A percentile compares a stretch with the other conserved stretches of the same genome.
phyloP scores from a whole-genome alignment of 192 early-diverging fungal genomes.

The Coemansia sp. region DNA sequence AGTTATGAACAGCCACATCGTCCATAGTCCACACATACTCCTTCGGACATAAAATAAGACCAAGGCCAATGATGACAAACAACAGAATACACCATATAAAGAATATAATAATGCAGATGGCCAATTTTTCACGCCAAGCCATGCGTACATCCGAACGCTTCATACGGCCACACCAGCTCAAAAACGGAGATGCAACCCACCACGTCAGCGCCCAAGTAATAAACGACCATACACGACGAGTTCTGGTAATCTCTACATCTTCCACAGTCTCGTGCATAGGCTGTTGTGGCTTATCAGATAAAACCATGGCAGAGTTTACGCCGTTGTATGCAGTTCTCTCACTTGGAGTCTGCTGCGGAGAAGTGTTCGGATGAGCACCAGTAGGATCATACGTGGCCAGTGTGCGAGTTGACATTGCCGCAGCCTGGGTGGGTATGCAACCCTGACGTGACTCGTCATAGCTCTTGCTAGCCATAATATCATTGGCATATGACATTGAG shows the following conservation, averaged over 20 bases:
- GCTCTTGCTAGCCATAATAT: constrained; percentile 41
- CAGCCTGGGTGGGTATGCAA: neutral
- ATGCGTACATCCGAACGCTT: constrained; percentile 86
- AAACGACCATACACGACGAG: constrained; percentile 34
- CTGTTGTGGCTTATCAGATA: constrained; percentile 20
- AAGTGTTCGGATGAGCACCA: neutral
- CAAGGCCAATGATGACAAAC: constrained; percentile 85
- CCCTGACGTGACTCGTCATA: constrained; percentile 6
- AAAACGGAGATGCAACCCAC: constrained; percentile 46
- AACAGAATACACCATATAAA: constrained; percentile 76
- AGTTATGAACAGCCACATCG: constrained; percentile 61
- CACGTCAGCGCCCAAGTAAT: constrained; percentile 47
- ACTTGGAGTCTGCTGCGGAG: constrained; percentile 30
- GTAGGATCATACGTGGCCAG: constrained; percentile 19
- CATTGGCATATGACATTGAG: constrained; percentile 33
- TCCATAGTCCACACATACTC: constrained; percentile 67
- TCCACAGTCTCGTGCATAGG: constrained; percentile 41
- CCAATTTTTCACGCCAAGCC: constrained; percentile 95
- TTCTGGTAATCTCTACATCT: constrained; percentile 35
- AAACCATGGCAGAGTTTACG: constrained; percentile 8
- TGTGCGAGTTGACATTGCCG: constrained; percentile 26
- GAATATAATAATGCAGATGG: constrained; percentile 82
- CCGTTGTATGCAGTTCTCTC: constrained; percentile 26
- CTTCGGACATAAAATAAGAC: constrained; percentile 68
- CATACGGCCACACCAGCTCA: constrained; percentile 63